Base-by-base conservation (phyloP, 2,329 filamentous ascomycete species). In the Trichoderma lentiforme region DNA sequence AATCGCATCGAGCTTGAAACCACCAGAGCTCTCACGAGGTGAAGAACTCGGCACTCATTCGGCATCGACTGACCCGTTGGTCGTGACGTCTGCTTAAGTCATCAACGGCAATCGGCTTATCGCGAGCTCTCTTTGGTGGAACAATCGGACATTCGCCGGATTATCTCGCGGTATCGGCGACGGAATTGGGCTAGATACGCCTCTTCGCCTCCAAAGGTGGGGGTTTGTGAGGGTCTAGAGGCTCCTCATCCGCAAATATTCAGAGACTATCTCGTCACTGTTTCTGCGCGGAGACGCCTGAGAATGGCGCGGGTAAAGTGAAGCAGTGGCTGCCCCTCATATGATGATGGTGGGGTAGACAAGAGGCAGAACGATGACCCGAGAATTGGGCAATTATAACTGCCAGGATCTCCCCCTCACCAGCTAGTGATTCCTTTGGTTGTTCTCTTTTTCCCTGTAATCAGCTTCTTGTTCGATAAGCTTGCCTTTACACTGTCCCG, bases 81-180 rank as follows among this genome's bases (percentile, higher is more conserved):
- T 14, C 9, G 21, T 14, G 51, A 11, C 4, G 15, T 26, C 12
- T 34, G 56, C 53, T 61, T 69, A 61, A 32, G 36, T 69, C 58
- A 69, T 36, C 56, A 26, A 30, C 39, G 1, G 4, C 12, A 30
- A 34, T n/a, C 65, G 34, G 65, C 26, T 30, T 66, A 47, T 63
- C 68, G 68, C 39, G 58, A 51, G 24, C 51, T 70, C 70, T 72
- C 65, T 70, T 72, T 72, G 70, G 70, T 72, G 70, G 70, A 72
- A 72, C 63, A 72, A 72, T 72, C 56, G 60, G 69, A 11, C 26
- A 47, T 11, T 26, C 28, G 14, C 32, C 63, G 70, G 62, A 68
- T 60, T 14, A 71, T 67, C 61, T 61, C 34, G 15, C 26, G 34
- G 24, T 61, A 24, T 43, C 32, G 47, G 53, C 18, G 58, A 43